Conservation (phyloP, 805 yeast species). For the Ogataea polymorpha region DNA sequence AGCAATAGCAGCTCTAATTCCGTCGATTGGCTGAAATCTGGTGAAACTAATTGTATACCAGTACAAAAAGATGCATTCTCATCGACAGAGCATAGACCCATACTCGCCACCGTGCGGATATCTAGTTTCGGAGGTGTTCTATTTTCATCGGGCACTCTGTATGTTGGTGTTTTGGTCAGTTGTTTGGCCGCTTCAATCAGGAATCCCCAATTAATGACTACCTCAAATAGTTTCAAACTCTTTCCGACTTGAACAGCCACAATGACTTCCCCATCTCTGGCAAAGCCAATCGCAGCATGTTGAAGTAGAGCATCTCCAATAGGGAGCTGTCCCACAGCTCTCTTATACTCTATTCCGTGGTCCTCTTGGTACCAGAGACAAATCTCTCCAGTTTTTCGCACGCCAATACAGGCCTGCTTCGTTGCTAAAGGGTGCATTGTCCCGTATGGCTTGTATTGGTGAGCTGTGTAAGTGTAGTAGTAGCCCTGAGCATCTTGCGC, state of each 20-base stretch:
- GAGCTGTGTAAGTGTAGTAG: constrained; percentile 52
- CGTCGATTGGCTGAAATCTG: constrained; percentile 40
- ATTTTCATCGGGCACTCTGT: constrained; percentile 45
- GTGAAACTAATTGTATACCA: constrained; percentile 43
- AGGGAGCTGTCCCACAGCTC: constrained; percentile 27
- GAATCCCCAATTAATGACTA: constrained; percentile 56
- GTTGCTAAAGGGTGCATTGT: constrained; percentile 64
- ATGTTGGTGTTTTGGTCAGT: constrained; percentile 46
- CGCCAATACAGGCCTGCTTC: constrained; percentile 67
- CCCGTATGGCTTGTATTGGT: constrained; percentile 57
- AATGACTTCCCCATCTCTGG: constrained; percentile 43
- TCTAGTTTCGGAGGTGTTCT: constrained; percentile 40
- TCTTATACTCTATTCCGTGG: constrained; percentile 56
- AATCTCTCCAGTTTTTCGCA: constrained; percentile 61
- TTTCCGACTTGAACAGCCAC: constrained; percentile 40
- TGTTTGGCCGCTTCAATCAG: constrained; percentile 44
- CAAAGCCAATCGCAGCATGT: constrained; percentile 50
- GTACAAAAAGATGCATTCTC: constrained; percentile 27
- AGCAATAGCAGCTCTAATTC: constrained; percentile 45
- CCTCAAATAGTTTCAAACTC: constrained; percentile 39
- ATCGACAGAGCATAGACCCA: constrained; percentile 30
- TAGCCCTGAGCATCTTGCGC: constrained; percentile 31
- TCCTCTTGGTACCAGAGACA: constrained; percentile 63
- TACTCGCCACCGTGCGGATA: constrained; percentile 31
- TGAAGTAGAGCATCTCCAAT: constrained; percentile 33